Percentiles rank a stretch among this genome's conserved stretches.
phyloP scores from a whole-genome alignment of 176 grass and related monocot species.

The Luzula sylvatica region DNA sequence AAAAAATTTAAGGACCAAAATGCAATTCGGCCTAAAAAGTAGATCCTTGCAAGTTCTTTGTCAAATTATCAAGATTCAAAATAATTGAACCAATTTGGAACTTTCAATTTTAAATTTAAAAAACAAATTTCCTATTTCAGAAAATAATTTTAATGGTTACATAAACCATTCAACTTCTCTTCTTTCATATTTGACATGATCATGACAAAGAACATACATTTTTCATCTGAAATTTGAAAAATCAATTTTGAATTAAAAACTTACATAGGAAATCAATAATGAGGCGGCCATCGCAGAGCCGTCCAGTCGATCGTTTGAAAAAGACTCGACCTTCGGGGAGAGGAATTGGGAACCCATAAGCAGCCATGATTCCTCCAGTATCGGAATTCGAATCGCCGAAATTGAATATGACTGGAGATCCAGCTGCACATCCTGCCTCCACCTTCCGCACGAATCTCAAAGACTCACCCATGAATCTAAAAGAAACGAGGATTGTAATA shows the following conservation, averaged over 20 bases:
- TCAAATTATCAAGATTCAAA: too few relatives aligned
- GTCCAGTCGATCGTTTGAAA: slow-evolving; percentile 59
- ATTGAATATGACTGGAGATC: slow-evolving; percentile 55
- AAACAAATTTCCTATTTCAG: too few relatives aligned
- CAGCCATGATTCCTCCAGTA: slow-evolving; percentile 57
- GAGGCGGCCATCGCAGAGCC: slow-evolving; percentile 80
- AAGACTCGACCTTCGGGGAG: slow-evolving; percentile 54
- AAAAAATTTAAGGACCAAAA: too few relatives aligned
- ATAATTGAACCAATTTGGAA: too few relatives aligned
- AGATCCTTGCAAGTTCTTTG: too few relatives aligned
- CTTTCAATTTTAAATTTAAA: too few relatives aligned
- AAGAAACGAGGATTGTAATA: not conserved
- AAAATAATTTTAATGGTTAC: too few relatives aligned
- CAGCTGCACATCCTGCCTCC: not conserved
- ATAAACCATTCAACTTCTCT: too few relatives aligned
- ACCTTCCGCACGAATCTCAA: slow-evolving; percentile 6
- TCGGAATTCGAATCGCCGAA: slow-evolving; percentile 91
- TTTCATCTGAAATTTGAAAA: not conserved
- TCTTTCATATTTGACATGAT: too few relatives aligned
- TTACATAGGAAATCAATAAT: slow-evolving; percentile 86
- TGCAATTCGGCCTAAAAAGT: too few relatives aligned
- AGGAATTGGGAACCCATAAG: slow-evolving; percentile 30
- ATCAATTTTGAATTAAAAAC: slow-evolving; percentile 1
- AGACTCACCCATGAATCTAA: slow-evolving; percentile 16
- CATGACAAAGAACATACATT: too few relatives aligned